Conservation (phyloP, 305 asterid species). For the Ajuga reptans region DNA sequence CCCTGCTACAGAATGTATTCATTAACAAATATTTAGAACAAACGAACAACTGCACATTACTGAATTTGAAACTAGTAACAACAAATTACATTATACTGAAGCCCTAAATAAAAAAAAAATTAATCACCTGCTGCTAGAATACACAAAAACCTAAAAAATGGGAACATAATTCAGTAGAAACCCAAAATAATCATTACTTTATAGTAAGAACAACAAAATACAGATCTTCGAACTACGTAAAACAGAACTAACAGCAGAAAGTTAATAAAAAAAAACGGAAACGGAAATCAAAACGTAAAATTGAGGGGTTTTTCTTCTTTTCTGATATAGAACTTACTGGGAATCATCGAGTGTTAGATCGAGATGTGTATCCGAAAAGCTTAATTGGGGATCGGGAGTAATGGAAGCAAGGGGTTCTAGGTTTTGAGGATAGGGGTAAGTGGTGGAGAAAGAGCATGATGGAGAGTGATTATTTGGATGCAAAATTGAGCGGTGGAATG, state of each 20-base stretch:
- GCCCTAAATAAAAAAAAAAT: not conserved
- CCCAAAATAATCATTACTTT: slow-evolving; percentile 7
- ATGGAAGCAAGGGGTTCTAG: slow-evolving; percentile 22
- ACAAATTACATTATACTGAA: not conserved
- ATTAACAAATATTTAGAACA: not conserved
- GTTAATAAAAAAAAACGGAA: not conserved
- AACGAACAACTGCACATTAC: not conserved
- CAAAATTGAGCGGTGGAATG: slow-evolving; percentile 37
- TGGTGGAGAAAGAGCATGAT: slow-evolving; percentile 33
- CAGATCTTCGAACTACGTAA: not conserved
- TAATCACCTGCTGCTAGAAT: not conserved
- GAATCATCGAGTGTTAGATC: not conserved
- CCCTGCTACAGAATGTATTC: not conserved
- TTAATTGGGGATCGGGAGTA: slow-evolving; percentile 10
- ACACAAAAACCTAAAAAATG: not conserved
- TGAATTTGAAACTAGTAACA: not conserved
- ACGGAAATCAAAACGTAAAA: not conserved
- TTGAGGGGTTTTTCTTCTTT: not conserved
- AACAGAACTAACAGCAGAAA: not conserved
- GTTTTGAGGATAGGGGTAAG: slow-evolving; percentile 21
- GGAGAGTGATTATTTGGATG: slow-evolving; percentile 35
- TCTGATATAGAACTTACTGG: slow-evolving; percentile 18
- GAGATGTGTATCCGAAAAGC: slow-evolving; percentile 12
- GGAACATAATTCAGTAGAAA: not conserved
- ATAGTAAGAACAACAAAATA: no score